phyloP scores from a whole-genome alignment of 1,139 yeast species.

The Candida sanyaensis region DNA sequence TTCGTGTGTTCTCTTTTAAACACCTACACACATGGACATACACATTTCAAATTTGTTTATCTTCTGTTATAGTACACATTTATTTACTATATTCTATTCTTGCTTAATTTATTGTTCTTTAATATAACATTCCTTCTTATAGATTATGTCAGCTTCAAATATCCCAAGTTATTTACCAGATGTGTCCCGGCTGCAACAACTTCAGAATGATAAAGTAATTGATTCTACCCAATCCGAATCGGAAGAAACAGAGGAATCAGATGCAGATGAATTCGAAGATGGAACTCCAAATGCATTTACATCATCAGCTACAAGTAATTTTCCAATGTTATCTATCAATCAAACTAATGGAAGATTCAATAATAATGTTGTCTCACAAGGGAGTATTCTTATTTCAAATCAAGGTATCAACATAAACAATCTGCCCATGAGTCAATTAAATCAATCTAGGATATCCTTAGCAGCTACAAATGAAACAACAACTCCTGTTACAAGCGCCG shows the following conservation, averaged over 20 bases:
- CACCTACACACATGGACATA: no score
- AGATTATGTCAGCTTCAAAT: neutral
- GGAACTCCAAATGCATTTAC: neutral
- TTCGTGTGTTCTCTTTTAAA: neutral
- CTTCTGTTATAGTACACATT: no score
- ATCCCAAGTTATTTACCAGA: neutral
- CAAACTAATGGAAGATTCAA: neutral
- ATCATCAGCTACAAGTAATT: neutral
- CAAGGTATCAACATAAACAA: neutral
- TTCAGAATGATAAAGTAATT: neutral
- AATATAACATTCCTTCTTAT: no score
- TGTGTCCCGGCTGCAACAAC: neutral
- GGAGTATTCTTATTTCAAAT: neutral
- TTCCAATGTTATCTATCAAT: neutral
- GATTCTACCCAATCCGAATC: neutral
- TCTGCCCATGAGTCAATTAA: neutral
- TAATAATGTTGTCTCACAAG: neutral
- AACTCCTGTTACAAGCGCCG: neutral
- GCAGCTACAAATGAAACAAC: neutral
- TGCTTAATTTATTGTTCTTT: no score
- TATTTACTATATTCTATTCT: no score
- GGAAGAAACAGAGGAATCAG: neutral
- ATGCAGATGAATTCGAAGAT: neutral
- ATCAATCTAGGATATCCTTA: neutral
- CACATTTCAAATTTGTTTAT: no score